These are phyloP conservation scores for Beauveria scarabaeidicola DNA, from an alignment of 2,329 filamentous ascomycete genomes.

Conservation along the genomic window DNA sequence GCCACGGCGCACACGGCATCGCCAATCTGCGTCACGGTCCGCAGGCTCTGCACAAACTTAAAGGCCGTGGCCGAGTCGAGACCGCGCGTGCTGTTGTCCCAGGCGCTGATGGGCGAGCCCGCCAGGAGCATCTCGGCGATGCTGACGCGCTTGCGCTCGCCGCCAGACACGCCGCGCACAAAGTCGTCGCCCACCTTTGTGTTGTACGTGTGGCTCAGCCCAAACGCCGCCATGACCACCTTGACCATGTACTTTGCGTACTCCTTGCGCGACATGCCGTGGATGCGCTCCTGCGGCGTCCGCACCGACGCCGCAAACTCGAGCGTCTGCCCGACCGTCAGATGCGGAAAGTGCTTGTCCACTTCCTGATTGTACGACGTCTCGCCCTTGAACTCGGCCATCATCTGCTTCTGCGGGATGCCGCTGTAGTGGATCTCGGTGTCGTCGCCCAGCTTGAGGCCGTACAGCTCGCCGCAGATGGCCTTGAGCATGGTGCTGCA, in stretches of 20 bases:
- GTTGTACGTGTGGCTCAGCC: conserved; percentile 61
- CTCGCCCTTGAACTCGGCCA: conserved; percentile 54
- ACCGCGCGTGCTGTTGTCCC: conserved; percentile 69
- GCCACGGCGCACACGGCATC: conserved; percentile 56
- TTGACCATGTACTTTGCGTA: conserved; percentile 55
- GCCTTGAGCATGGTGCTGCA: conserved; percentile 58
- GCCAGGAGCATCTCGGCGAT: conserved; percentile 72
- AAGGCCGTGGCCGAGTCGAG: conserved; percentile 66
- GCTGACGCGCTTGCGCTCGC: conserved; percentile 70
- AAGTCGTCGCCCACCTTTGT: conserved; percentile 71
- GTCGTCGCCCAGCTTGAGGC: conserved; percentile 41
- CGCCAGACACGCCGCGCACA: conserved; percentile 61
- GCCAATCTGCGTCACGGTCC: conserved; percentile 56
- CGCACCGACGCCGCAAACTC: conserved; percentile 62
- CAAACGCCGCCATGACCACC: conserved; percentile 63
- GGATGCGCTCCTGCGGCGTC: conserved; percentile 56
- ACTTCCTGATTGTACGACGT: conserved; percentile 69
- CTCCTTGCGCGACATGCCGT: conserved; percentile 52
- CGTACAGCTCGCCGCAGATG: conserved; percentile 50
- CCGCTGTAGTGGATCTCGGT: conserved; percentile 56
- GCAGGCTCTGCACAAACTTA: conserved; percentile 61
- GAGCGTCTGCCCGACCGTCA: conserved; percentile 67
- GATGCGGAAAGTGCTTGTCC: conserved; percentile 68
- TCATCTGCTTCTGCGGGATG: conserved; percentile 43
- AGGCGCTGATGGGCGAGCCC: conserved; percentile 45